Base-by-base conservation (phyloP, 108 stramenopile genomes). In the Discostella stelligeroides region DNA sequence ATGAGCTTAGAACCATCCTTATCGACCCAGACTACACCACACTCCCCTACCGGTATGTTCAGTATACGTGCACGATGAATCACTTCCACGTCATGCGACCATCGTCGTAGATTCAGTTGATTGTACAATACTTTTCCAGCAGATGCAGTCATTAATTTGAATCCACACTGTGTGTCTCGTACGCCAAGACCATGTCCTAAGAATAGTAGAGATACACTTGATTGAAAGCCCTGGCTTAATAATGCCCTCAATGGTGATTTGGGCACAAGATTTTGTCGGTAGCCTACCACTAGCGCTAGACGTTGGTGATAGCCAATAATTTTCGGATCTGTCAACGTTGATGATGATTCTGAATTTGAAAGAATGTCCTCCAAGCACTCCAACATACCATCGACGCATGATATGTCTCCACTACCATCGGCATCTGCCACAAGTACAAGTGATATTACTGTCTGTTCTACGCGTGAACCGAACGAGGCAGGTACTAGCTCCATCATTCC, bases 41-140 rank as follows among this genome's bases (percentile, higher is more conserved):
- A 61, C 56, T 88, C 85, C 15, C 48, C 80, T 8, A 89, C 67
- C 13, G 80, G 86, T 45, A 89, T 56, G 0, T 61, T 50, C 40
- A 81, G 51, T 13, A 73, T 24, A 21, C 48, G 66, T 0, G 89
- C 88, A 20, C 88, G 80, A 80, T 81, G 83, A 21, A 90, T 61
- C 11, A 93, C 86, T 75, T 93, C 89, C 13, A 93, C 92, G 64
- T 93, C 92, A 60, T 93, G 88, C 17, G 88, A 76, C 92, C 92
- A 93, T 51, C 88, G 56, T 46, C 67, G 38, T n/a, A 89, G 55
- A 66, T 89, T 45, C 14, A 93, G 65, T 53, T 86, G 42, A n/a
- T 65, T 23, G 58, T 89, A 93, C 2, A 90, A 53, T 4, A 41
- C 3, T 24, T 59, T 46, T 4, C 84, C 86, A 11, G 85, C 81